Evolutionary conservation across 306 rosid genomes (phyloP), one percentile per base, ranked within the genome.

Genomic region (Casuarina cunninghamiana): DNA sequence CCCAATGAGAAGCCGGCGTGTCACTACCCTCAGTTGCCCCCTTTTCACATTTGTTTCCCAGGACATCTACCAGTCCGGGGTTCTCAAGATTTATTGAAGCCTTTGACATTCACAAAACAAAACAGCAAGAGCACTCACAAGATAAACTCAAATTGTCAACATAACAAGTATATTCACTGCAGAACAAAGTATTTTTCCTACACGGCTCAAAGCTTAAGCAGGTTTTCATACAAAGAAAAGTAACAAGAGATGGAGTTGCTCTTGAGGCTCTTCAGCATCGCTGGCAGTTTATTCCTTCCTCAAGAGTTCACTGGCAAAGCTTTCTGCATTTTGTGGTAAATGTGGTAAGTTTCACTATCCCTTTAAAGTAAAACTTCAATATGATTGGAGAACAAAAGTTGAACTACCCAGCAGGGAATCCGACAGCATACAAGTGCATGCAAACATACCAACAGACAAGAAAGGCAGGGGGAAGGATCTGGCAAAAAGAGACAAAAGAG

Each of bases 251-350:
- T 16, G 55, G 53, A 55, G 73, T 71, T 67, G 77, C 50, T 44
- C 71, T 49, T 58, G 76, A 3, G 57, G 77, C 55, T 53, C 74
- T 76, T 57, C 76, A 7, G 57, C 58, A 57, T 54, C 63, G 16
- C 81, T 5, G 11, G 49, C 12, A 3, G 17, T 79, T 83, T 79
- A 83, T 83, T 83, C 53, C 73, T 79, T 69, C 80, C 39, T 76
- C 54, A 43, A 16, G 68, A 69, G 38, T 75, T 74, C 83, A 70
- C 46, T 49, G 57, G 37, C 78, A 83, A 70, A 46, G 53, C 49
- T 46, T 79, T 84, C 87, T 83, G 84, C 84, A 67, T 66, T 75
- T 74, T 46, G 38, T n/a, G 50, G n/a, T 46, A 75, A 10, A 54
- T 67, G 13, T 41, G 8, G 5, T 39, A 46, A 11, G 71, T 58